Conservation (phyloP, 148 eudicot genomes). For the Rhododendron williamsianum region DNA sequence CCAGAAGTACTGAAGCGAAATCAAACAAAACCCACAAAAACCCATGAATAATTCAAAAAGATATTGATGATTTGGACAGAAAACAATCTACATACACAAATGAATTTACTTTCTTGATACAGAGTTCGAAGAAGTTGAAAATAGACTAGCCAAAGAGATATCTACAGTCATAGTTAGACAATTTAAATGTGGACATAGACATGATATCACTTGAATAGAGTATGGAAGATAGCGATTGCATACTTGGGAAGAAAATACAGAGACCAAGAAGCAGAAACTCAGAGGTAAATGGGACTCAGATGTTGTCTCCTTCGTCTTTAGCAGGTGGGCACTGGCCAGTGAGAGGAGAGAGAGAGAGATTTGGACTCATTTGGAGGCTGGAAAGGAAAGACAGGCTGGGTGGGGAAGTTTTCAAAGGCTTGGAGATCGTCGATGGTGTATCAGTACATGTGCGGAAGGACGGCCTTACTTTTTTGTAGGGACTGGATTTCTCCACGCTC, state of each 20-base stretch:
- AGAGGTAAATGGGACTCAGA: background rate
- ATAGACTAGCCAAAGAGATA: background rate
- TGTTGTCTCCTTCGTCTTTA: background rate
- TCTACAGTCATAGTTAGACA: background rate
- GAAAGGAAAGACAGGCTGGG: background rate
- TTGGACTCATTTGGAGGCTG: background rate
- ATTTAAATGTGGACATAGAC: background rate
- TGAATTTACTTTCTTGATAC: background rate
- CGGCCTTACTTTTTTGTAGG: slow-evolving; percentile 14
- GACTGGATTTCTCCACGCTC: slow-evolving; percentile 3
- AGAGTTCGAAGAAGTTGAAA: background rate
- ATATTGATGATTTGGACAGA: background rate
- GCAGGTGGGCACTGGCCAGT: background rate
- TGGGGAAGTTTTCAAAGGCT: background rate
- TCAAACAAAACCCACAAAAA: slow-evolving; percentile 4
- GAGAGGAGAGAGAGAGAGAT: slow-evolving; percentile 6
- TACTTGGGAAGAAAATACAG: background rate
- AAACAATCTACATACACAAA: background rate
- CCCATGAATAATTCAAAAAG: slow-evolving; percentile 3
- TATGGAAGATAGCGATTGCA: background rate
- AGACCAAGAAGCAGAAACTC: slow-evolving; percentile 3
- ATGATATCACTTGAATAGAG: background rate
- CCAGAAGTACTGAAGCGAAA: background rate
- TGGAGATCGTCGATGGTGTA: background rate
- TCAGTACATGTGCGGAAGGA: slow-evolving; percentile 29